phyloP scores from a whole-genome alignment of 257 asterid species.

The Eucommia ulmoides region DNA sequence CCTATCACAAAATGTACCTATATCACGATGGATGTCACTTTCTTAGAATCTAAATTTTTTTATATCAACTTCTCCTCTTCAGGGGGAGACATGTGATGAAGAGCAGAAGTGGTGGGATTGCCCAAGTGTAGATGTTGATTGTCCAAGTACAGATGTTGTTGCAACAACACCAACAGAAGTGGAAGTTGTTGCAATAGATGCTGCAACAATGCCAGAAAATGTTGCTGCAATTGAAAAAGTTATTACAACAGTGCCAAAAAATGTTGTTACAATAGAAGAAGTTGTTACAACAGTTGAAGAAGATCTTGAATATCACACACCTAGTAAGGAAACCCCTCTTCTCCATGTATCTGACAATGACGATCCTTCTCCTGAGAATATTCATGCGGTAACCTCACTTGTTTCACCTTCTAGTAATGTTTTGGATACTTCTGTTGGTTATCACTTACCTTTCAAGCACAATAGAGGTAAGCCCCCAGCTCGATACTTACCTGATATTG shows the following conservation, averaged over 20 bases:
- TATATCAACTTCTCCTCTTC: background rate
- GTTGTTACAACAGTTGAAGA: background rate
- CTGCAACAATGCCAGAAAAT: background rate
- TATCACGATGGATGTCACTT: conserved; percentile 1
- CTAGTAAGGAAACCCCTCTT: background rate
- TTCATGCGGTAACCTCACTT: background rate
- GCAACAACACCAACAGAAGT: background rate
- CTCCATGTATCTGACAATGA: background rate
- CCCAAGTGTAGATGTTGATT: background rate
- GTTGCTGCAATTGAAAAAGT: background rate
- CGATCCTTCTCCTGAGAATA: background rate
- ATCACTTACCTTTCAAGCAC: background rate
- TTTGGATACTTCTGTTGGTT: background rate
- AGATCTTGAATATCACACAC: background rate
- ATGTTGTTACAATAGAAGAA: background rate
- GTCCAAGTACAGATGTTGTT: background rate
- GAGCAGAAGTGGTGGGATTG: background rate
- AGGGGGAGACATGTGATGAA: background rate
- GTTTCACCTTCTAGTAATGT: background rate
- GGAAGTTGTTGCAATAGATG: background rate
- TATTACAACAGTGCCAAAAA: background rate
- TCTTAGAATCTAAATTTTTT: background rate
- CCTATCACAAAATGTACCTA: background rate
- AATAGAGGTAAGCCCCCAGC: background rate
- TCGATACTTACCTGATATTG: background rate